These are phyloP conservation scores for Elymus sibiricus DNA, from an alignment of 176 grass and related monocot genomes.

Conservation along the genomic window DNA sequence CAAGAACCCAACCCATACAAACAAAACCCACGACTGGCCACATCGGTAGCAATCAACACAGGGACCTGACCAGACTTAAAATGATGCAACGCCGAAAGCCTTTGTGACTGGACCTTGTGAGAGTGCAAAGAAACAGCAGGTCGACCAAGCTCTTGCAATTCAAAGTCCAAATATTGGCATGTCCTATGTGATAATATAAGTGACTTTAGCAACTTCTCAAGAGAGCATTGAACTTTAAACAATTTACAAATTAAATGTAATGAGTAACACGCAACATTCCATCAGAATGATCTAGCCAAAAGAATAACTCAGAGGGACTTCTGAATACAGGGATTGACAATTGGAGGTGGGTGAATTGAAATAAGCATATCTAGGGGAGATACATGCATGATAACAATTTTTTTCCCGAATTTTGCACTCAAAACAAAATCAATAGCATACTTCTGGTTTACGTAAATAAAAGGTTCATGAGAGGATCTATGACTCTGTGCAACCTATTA, in stretches of 20 bases:
- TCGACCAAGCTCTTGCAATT: slow-evolving; percentile 68
- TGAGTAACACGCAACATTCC: not conserved
- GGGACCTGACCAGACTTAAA: slow-evolving; percentile 83
- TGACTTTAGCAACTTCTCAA: slow-evolving; percentile 13
- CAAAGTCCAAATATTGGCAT: slow-evolving; percentile 69
- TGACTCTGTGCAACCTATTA: slow-evolving; percentile 1
- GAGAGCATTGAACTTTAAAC: not conserved
- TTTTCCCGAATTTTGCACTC: not conserved
- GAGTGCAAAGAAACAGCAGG: slow-evolving; percentile 85
- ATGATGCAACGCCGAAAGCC: slow-evolving; percentile 61
- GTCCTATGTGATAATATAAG: slow-evolving; percentile 46
- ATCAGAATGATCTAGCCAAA: slow-evolving; percentile 8
- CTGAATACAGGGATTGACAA: not conserved
- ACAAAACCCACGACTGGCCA: slow-evolving; percentile 95
- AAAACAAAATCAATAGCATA: not conserved
- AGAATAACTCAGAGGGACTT: not conserved
- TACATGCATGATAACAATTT: not conserved
- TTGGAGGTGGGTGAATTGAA: not conserved
- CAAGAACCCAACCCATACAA: too few relatives aligned
- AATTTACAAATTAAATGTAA: not conserved
- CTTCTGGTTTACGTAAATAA: not conserved
- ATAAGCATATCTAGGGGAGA: not conserved
- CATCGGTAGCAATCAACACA: slow-evolving; percentile 75
- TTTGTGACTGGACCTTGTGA: slow-evolving; percentile 66
- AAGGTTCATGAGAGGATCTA: not conserved